Conservation (phyloP, 2,329 filamentous ascomycete genomes). For the Didymella segeticola region DNA sequence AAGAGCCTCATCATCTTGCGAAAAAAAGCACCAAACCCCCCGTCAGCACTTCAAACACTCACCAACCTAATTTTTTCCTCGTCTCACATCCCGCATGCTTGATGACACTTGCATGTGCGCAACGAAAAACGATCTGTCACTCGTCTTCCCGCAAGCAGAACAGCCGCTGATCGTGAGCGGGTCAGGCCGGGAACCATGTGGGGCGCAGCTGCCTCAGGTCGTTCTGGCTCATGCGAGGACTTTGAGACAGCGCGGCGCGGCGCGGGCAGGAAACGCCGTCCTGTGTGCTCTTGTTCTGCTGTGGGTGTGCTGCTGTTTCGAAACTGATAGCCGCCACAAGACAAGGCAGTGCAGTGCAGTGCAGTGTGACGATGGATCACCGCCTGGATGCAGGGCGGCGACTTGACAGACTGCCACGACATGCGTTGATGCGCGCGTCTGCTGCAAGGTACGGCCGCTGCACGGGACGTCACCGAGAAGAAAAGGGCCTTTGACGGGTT, state of each 20-base stretch:
- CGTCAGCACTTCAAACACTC: too few relatives aligned
- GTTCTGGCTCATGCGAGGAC: constrained; percentile 17
- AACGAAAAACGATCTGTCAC: constrained; percentile 8
- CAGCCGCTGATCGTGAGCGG: constrained; percentile 17
- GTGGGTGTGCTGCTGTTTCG: constrained; percentile 4
- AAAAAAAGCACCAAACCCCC: too few relatives aligned
- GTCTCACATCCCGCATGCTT: neutral
- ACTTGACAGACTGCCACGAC: constrained; percentile 1
- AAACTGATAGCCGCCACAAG: constrained; percentile 10
- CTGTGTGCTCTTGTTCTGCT: constrained; percentile 9
- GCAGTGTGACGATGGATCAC: too few relatives aligned
- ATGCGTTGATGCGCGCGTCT: constrained; percentile 9
- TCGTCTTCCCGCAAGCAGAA: constrained; percentile 6
- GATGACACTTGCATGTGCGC: neutral
- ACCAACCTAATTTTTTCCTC: too few relatives aligned
- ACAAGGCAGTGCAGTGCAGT: neutral
- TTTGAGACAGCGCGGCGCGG: constrained; percentile 11
- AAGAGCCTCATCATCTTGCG: constrained; percentile 1
- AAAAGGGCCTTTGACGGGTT: constrained; percentile 7
- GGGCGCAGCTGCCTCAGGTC: constrained; percentile 15
- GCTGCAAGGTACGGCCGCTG: constrained; percentile 21
- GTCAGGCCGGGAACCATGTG: constrained; percentile 18
- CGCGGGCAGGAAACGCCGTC: neutral
- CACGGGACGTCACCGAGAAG: constrained; percentile 17
- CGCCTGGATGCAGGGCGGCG: neutral